Evolutionary conservation across 2,329 filamentous ascomycete species (phyloP), one percentile per base, ranked within the genome.

Genomic region (Aspergillus glaucus): DNA sequence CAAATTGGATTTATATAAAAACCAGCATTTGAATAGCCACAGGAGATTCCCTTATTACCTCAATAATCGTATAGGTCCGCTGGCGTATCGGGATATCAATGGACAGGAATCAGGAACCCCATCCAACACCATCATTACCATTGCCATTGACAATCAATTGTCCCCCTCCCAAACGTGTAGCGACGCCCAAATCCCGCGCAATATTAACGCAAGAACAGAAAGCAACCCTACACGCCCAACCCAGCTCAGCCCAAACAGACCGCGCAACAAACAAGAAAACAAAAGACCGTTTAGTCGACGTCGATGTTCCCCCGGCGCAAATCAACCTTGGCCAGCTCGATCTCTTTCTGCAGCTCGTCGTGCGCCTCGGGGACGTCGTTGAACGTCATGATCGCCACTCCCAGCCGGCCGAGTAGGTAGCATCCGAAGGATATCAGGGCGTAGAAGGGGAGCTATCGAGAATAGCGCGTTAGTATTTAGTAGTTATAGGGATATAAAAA

Each of bases 361-460:
- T 97, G 87, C 46, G 93, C 93, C 53, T 88, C 81, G 47, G 92
- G 91, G 44, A 94, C 89, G 71, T 97, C 91, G 77, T 95, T 93
- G 80, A 98, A 98, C 49, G 89, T 95, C 67, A 95, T 79, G 61
- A 98, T 88, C 56, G 93, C 93, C 76, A 84, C 87, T 62, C 93
- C 93, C 54, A 98, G 86, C 61, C 89, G 88, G 75, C 86, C 89
- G 56, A 98, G 85, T 17, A 98, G 85, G 73, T 90, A 91, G 54
- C 91, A 87, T 71, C 91, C 93, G 66, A 97, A 91, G 19, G 87
- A 84, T 57, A 98, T 87, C 60, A 97, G 78, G 43, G 82, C 83
- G 87, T 92, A 98, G 76, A 96, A 88, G 49, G 93, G 93, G 43
- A 97, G 81, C 91, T 96, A 39, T 28, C 15, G 3, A 9, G 30